Evolutionary conservation across 78 protist genomes (phyloP).

Genomic region (Dictyostelium intermedium): DNA sequence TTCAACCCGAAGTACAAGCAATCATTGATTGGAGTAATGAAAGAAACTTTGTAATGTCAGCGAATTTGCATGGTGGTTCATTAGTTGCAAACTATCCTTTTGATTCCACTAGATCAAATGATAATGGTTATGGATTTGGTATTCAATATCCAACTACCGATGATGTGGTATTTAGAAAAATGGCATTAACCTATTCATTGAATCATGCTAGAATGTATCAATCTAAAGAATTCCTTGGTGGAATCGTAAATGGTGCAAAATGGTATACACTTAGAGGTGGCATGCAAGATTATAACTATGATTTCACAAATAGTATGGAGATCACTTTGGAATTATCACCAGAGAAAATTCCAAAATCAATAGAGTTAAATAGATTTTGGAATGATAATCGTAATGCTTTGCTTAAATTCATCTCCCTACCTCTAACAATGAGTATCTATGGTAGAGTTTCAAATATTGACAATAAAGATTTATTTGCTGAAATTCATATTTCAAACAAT

Average conservation of each 20-base stretch:
- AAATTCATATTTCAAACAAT: background rate
- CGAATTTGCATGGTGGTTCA: conserved; percentile 89
- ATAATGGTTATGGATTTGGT: background rate
- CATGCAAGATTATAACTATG: conserved; percentile 88
- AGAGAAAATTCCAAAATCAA: conserved; percentile 61
- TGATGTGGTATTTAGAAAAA: conserved; percentile 63
- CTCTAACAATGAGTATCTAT: conserved; percentile 28
- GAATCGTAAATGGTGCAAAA: conserved; percentile 87
- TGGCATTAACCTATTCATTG: conserved; percentile 75
- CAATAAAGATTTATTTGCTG: background rate
- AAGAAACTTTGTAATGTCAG: conserved; percentile 73
- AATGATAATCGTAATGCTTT: conserved; percentile 64
- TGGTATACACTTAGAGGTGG: conserved; percentile 86
- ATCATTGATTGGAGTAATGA: conserved; percentile 73
- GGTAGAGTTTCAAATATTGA: conserved; percentile 3
- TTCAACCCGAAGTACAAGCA: conserved; percentile 70
- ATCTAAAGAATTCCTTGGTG: conserved; percentile 39
- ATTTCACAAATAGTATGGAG: conserved; percentile 74
- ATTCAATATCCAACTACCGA: conserved; percentile 75
- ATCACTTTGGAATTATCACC: conserved; percentile 85
- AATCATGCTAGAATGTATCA: conserved; percentile 38
- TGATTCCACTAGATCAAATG: conserved; percentile 22
- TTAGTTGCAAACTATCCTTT: conserved; percentile 84
- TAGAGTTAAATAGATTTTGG: conserved; percentile 60
- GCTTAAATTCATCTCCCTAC: background rate